Percentiles rank a stretch among this genome's conserved stretches.
Evolutionary conservation across 805 yeast genomes (phyloP).

Genomic region (Grigorovia humatica): DNA sequence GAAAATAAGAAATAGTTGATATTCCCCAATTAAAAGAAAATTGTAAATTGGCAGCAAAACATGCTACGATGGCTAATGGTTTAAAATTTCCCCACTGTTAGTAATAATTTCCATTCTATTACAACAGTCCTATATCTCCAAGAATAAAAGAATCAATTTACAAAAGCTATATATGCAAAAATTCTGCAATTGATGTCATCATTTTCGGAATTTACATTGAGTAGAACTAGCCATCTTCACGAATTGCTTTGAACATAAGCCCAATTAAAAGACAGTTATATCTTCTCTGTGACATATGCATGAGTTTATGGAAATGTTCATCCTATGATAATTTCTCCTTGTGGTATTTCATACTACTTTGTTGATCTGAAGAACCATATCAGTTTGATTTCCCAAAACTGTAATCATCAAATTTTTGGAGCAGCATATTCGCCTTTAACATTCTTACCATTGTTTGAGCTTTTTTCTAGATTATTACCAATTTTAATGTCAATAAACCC

Average conservation of each 20-base stretch:
- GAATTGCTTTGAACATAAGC: constrained; percentile 6
- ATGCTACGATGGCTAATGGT: constrained; percentile 40
- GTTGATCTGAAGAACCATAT: neutral
- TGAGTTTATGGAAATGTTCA: neutral
- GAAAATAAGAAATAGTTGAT: constrained; percentile 29
- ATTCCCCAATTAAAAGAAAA: constrained; percentile 1
- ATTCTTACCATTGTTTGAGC: too few species aligned
- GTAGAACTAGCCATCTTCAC: constrained; percentile 6
- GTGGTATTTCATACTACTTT: neutral
- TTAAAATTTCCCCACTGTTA: constrained; percentile 31
- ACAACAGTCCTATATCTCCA: constrained; percentile 37
- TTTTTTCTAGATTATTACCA: too few species aligned
- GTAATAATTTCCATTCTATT: constrained; percentile 35
- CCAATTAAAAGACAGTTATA: constrained; percentile 4
- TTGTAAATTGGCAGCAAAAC: constrained; percentile 34
- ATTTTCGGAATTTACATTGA: constrained; percentile 7
- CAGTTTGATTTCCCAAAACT: neutral
- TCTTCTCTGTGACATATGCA: constrained; percentile 1
- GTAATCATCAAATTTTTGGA: too few species aligned
- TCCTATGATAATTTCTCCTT: neutral
- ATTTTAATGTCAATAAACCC: too few species aligned
- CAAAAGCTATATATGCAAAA: constrained; percentile 39
- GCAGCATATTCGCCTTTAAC: too few species aligned
- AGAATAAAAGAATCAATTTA: constrained; percentile 51
- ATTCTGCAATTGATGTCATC: constrained; percentile 19